These are phyloP conservation scores for Gossypium mustelinum DNA, from an alignment of 345 rosid species.

Conservation along the genomic window DNA sequence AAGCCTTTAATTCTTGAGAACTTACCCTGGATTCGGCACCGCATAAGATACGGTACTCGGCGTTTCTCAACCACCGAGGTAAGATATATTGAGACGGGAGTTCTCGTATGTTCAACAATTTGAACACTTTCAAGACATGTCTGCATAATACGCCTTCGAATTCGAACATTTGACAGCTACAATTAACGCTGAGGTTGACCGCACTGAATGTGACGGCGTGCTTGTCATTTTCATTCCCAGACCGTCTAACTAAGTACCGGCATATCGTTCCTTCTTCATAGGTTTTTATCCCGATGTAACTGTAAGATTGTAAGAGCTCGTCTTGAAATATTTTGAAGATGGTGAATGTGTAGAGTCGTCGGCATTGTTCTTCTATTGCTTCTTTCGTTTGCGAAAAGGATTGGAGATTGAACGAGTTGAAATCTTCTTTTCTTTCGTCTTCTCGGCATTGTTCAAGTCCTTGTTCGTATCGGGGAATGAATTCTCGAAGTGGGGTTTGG, in stretches of 20 bases:
- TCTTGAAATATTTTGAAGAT: slow-evolving; percentile 75
- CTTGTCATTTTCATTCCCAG: slow-evolving; percentile 71
- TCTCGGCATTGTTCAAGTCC: slow-evolving; percentile 63
- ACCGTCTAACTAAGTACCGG: slow-evolving; percentile 57
- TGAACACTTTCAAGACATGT: slow-evolving; percentile 71
- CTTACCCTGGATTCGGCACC: slow-evolving; percentile 55
- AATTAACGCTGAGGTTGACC: slow-evolving; percentile 55
- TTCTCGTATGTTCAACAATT: slow-evolving; percentile 61
- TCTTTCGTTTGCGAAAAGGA: slow-evolving; percentile 68
- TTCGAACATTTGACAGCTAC: slow-evolving; percentile 94
- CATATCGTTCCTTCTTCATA: slow-evolving; percentile 70
- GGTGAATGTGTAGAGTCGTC: slow-evolving; percentile 64
- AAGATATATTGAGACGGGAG: slow-evolving; percentile 67
- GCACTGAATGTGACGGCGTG: slow-evolving; percentile 62
- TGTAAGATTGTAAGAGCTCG: slow-evolving; percentile 64
- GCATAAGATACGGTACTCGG: slow-evolving; percentile 56
- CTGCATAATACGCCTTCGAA: slow-evolving; percentile 79
- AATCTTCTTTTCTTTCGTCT: slow-evolving; percentile 84
- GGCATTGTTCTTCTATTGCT: slow-evolving; percentile 79
- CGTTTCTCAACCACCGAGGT: slow-evolving; percentile 83
- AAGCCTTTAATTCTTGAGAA: slow-evolving; percentile 56
- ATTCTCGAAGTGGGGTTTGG: slow-evolving; percentile 56
- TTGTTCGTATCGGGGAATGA: slow-evolving; percentile 57
- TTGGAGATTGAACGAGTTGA: slow-evolving; percentile 60
- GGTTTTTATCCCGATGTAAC: slow-evolving; percentile 60